Conservation (phyloP, 2,329 filamentous ascomycete species). For the Colletotrichum chrysophilum region DNA sequence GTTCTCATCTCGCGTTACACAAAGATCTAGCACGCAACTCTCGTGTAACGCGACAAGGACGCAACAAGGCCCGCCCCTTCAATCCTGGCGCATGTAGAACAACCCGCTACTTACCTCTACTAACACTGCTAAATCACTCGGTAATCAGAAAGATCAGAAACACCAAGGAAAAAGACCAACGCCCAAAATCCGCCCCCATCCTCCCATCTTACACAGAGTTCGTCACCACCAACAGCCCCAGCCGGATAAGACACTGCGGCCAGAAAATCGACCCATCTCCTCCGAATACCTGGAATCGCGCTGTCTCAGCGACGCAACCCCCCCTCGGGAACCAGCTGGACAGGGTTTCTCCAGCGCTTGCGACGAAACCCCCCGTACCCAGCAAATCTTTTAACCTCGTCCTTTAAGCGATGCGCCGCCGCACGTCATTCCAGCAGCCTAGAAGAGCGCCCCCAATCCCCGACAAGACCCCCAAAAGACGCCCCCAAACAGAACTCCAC, state of each 20-base stretch:
- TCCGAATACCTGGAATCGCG: conserved; percentile 10
- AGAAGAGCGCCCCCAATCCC: neutral
- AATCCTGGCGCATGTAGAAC: neutral
- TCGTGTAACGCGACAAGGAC: neutral
- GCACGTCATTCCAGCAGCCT: conserved; percentile 1
- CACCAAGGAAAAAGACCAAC: neutral
- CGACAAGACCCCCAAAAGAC: neutral
- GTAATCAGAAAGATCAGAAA: neutral
- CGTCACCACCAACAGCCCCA: neutral
- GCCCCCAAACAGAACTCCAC: neutral
- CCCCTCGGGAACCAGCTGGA: neutral
- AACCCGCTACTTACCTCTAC: neutral
- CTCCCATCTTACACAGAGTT: neutral
- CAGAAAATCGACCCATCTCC: neutral
- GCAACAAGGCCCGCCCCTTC: neutral
- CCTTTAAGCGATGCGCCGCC: neutral
- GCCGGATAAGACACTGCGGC: neutral
- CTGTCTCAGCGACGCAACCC: conserved; percentile 2
- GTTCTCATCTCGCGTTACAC: neutral
- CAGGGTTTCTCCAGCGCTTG: neutral
- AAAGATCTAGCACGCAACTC: neutral
- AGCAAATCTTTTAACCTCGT: neutral
- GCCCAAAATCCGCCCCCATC: neutral
- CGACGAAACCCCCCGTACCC: neutral
- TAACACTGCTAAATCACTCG: neutral